Conservation (phyloP, 192 early-diverging fungal genomes). For the Linnemannia hyalina region DNA sequence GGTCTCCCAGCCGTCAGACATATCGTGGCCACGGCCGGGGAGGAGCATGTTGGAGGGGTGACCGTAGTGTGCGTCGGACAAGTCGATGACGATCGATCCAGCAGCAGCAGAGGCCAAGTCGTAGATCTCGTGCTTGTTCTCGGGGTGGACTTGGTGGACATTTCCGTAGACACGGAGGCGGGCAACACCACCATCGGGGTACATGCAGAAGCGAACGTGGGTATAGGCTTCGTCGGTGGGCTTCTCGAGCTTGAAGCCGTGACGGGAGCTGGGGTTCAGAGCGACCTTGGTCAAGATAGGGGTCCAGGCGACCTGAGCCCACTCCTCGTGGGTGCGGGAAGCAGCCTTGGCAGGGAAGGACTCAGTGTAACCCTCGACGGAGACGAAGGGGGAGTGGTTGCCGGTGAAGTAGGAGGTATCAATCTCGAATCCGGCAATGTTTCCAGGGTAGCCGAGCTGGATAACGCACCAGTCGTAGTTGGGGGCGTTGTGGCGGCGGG, state of each 20-base stretch:
- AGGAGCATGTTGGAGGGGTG: constrained; percentile 83
- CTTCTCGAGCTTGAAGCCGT: constrained; percentile 75
- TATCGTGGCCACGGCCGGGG: constrained; percentile 82
- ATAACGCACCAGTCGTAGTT: constrained; percentile 87
- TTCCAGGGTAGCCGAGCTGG: constrained; percentile 88
- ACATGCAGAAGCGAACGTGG: constrained; percentile 60
- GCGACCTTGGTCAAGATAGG: constrained; percentile 78
- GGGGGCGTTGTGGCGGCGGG: constrained; percentile 85
- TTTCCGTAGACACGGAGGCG: constrained; percentile 84
- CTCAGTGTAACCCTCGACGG: constrained; percentile 77
- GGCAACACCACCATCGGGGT: constrained; percentile 81
- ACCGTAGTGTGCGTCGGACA: constrained; percentile 88
- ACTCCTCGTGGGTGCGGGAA: constrained; percentile 50
- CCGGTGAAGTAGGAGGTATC: constrained; percentile 96
- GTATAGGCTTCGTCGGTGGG: constrained; percentile 61
- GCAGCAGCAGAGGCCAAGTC: constrained; percentile 80
- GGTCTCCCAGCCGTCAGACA: constrained; percentile 97
- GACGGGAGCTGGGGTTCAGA: constrained; percentile 78
- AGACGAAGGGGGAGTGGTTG: constrained; percentile 89
- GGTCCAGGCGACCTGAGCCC: constrained; percentile 50
- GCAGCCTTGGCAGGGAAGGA: constrained; percentile 15
- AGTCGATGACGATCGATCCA: constrained; percentile 71
- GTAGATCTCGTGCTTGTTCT: constrained; percentile 63
- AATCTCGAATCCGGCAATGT: constrained; percentile 86
- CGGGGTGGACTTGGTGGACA: constrained; percentile 69